Evolutionary conservation across 768 basidiomycete species (phyloP).

Genomic region (Ramaria sp.): DNA sequence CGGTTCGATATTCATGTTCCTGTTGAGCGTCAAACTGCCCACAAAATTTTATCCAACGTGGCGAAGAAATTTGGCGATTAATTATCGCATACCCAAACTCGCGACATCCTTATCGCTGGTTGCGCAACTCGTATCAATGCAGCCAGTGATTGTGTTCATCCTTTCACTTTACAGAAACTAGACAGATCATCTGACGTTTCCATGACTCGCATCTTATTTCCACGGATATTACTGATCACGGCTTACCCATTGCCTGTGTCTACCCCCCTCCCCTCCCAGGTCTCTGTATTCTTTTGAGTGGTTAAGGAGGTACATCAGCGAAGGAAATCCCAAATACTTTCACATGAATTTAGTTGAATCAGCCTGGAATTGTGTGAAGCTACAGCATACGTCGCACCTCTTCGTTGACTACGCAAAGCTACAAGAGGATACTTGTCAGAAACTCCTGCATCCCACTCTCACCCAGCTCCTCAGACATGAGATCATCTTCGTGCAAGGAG

Average conservation of each 20-base stretch:
- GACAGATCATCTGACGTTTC: slow-evolving; percentile 59
- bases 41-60: no score
- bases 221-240: slow-evolving; percentile 30
- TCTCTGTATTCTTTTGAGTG: slow-evolving; percentile 43
- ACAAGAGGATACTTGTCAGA: slow-evolving; percentile 18
- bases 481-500: slow-evolving; percentile 58
- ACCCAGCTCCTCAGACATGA: slow-evolving; percentile 64
- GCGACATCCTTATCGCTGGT: slow-evolving; percentile 53
- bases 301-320: slow-evolving; percentile 36
- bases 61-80: not conserved
- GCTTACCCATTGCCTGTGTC: slow-evolving; percentile 43
- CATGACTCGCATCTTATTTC: slow-evolving; percentile 36
- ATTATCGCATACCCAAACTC: slow-evolving; percentile 19
- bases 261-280: slow-evolving; percentile 33
- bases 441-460: slow-evolving; percentile 52
- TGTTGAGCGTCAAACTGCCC: no score
- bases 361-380: slow-evolving; percentile 35
- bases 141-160: slow-evolving; percentile 63
- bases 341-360: slow-evolving; percentile 30
- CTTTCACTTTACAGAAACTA: slow-evolving; percentile 68
- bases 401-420: slow-evolving; percentile 47
- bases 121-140: slow-evolving; percentile 79
- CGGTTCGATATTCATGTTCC: no score
- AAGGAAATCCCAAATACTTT: slow-evolving; percentile 25
- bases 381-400: slow-evolving; percentile 30